Percentiles rank a stretch among this genome's conserved stretches.
phyloP scores from a whole-genome alignment of 2,329 filamentous ascomycete genomes.

The Chrysosporium keratinophilum region DNA sequence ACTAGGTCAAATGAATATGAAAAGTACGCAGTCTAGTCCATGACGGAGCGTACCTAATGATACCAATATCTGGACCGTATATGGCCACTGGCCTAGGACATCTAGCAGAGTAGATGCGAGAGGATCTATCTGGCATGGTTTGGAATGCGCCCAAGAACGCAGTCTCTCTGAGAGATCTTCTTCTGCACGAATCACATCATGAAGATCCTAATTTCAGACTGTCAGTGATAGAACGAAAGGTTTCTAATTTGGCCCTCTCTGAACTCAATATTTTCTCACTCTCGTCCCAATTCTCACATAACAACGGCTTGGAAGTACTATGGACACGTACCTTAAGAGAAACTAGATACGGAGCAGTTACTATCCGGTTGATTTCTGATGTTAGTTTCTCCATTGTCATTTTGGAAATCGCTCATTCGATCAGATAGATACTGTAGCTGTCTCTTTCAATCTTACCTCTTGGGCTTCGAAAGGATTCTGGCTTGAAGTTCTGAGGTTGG shows the following conservation, averaged over 20 bases:
- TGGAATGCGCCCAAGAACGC: constrained; percentile 38
- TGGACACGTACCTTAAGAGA: constrained; percentile 37
- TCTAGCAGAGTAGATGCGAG: constrained; percentile 40
- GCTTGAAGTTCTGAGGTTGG: constrained; percentile 1
- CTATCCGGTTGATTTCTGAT: constrained; percentile 38
- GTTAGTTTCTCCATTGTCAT: constrained; percentile 20
- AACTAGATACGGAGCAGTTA: constrained; percentile 42
- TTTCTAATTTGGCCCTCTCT: background rate
- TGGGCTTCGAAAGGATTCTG: background rate
- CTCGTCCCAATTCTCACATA: no score
- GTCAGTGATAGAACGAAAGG: background rate
- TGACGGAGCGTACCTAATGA: constrained; percentile 35
- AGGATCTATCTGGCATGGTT: constrained; percentile 41
- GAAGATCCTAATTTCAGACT: constrained; percentile 22
- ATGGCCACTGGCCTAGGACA: constrained; percentile 42
- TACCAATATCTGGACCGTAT: constrained; percentile 42
- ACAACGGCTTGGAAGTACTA: background rate
- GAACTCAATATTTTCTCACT: background rate
- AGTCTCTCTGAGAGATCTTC: constrained; percentile 29
- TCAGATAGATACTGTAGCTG: background rate
- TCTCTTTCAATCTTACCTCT: no score
- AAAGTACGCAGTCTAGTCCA: background rate
- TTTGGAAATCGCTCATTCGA: background rate
- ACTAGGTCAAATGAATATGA: no score
- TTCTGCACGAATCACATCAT: constrained; percentile 19